Conservation (phyloP, 1,139 yeast genomes). For the Saccharomyces pastorianus region DNA sequence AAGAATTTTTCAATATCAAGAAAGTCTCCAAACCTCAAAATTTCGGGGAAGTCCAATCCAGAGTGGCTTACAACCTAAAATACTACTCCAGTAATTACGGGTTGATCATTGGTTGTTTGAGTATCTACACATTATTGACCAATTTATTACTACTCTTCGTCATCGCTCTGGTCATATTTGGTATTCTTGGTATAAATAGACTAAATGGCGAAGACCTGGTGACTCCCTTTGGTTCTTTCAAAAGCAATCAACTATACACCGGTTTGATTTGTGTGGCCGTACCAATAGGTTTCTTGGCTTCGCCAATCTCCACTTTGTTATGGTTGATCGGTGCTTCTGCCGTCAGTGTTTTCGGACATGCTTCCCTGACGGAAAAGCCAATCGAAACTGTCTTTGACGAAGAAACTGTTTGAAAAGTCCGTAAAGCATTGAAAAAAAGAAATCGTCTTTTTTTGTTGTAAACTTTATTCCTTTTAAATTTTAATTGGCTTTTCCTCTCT, state of each 20-base stretch:
- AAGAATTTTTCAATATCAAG: slow-evolving; percentile 87
- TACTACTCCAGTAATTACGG: slow-evolving; percentile 86
- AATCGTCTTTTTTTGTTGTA: not conserved
- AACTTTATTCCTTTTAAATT: not conserved
- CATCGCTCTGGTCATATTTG: slow-evolving; percentile 55
- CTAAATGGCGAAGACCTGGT: slow-evolving; percentile 76
- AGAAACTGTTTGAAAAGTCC: slow-evolving; percentile 42
- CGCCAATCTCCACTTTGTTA: slow-evolving; percentile 87
- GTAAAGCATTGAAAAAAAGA: not conserved
- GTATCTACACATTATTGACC: slow-evolving; percentile 68
- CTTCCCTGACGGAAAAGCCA: slow-evolving; percentile 92
- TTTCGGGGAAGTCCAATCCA: slow-evolving; percentile 80
- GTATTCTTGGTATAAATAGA: slow-evolving; percentile 69
- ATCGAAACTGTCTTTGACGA: slow-evolving; percentile 96
- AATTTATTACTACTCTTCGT: slow-evolving; percentile 81
- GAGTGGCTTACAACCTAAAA: slow-evolving; percentile 78
- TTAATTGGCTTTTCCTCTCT: not conserved
- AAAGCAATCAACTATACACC: slow-evolving; percentile 82
- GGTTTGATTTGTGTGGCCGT: slow-evolving; percentile 69
- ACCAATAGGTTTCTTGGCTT: slow-evolving; percentile 87
- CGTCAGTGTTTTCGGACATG: slow-evolving; percentile 82
- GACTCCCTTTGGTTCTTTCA: slow-evolving; percentile 57
- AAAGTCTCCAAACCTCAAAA: slow-evolving; percentile 85
- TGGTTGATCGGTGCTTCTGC: slow-evolving; percentile 96
- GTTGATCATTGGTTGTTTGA: slow-evolving; percentile 60